A percentile compares a stretch with the other conserved stretches of the same genome.
Evolutionary conservation across 208 protist genomes (phyloP).

Genomic region (Trypanosoma brucei): DNA sequence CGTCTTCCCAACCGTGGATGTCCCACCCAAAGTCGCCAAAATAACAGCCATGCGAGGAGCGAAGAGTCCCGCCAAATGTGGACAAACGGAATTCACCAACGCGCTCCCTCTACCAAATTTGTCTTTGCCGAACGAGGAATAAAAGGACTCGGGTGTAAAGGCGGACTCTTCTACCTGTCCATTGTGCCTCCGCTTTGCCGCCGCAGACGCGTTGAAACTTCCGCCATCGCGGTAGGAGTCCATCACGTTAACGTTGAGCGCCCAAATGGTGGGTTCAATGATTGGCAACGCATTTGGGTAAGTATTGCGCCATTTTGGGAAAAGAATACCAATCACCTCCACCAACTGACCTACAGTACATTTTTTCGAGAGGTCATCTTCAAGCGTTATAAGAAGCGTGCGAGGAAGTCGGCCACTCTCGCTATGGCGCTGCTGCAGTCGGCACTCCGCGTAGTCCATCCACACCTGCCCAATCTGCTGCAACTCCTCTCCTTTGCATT

Average conservation of each 20-base stretch:
- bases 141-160: slow-evolving; percentile 80
- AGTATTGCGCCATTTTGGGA: slow-evolving; percentile 64
- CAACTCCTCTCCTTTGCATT: slow-evolving; percentile 65
- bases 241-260: slow-evolving; percentile 70
- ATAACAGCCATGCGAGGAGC: slow-evolving; percentile 74
- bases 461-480: slow-evolving; percentile 68
- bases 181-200: slow-evolving; percentile 19
- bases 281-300: slow-evolving; percentile 51
- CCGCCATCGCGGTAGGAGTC: slow-evolving; percentile 65
- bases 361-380: slow-evolving; percentile 76
- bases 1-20: slow-evolving; percentile 53
- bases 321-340: slow-evolving; percentile 79
- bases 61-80: slow-evolving; percentile 79
- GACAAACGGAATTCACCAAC: slow-evolving; percentile 55
- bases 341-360: slow-evolving; percentile 84
- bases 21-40: slow-evolving; percentile 67
- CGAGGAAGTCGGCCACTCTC: slow-evolving; percentile 67
- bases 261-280: slow-evolving; percentile 80
- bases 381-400: slow-evolving; percentile 73
- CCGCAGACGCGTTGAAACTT: slow-evolving; percentile 12
- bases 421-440: slow-evolving; percentile 80
- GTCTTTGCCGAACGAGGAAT: slow-evolving; percentile 49
- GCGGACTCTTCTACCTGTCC: slow-evolving; percentile 29
- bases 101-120: slow-evolving; percentile 38
- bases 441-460: slow-evolving; percentile 90